Evolutionary conservation across 2,329 filamentous ascomycete genomes (phyloP).

Genomic region (Fusarium sp.): DNA sequence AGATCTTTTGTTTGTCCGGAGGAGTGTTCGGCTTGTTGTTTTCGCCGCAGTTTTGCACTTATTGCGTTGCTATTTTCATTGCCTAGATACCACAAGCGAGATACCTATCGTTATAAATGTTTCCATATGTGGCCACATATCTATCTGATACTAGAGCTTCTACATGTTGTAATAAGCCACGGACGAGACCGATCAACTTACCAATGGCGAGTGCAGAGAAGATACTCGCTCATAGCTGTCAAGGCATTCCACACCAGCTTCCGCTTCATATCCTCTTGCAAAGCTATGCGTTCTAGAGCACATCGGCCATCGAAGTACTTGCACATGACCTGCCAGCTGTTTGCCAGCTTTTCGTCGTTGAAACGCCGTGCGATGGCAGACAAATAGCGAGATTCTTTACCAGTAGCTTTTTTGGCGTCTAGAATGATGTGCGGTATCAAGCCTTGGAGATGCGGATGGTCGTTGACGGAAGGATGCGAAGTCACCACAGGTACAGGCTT

Average conservation of each 20-base stretch:
- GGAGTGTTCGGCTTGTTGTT: conserved; percentile 41
- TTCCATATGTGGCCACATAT: conserved; percentile 25
- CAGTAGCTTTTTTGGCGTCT: conserved; percentile 82
- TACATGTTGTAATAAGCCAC: background rate
- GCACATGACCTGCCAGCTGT: conserved; percentile 79
- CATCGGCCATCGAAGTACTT: conserved; percentile 91
- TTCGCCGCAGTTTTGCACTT: conserved; percentile 47
- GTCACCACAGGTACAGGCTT: conserved; percentile 64
- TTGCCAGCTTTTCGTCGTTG: conserved; percentile 68
- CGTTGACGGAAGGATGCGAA: conserved; percentile 68
- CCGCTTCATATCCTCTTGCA: conserved; percentile 88
- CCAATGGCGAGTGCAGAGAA: conserved; percentile 79
- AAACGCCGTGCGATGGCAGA: conserved; percentile 70
- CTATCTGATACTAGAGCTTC: background rate
- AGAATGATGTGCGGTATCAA: conserved; percentile 77
- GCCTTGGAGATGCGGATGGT: conserved; percentile 68
- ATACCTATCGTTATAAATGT: conserved; percentile 37
- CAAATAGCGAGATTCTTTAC: conserved; percentile 80
- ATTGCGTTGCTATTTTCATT: conserved; percentile 46
- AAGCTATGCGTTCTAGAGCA: conserved; percentile 86
- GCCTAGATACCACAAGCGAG: conserved; percentile 50
- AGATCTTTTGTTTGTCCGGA: conserved; percentile 29
- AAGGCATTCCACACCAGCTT: conserved; percentile 81
- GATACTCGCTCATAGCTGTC: conserved; percentile 74
- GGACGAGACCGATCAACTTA: conserved; percentile 52